Evolutionary conservation across 1,139 yeast species (phyloP).

Genomic region (Kluyveromyces marxianus): DNA sequence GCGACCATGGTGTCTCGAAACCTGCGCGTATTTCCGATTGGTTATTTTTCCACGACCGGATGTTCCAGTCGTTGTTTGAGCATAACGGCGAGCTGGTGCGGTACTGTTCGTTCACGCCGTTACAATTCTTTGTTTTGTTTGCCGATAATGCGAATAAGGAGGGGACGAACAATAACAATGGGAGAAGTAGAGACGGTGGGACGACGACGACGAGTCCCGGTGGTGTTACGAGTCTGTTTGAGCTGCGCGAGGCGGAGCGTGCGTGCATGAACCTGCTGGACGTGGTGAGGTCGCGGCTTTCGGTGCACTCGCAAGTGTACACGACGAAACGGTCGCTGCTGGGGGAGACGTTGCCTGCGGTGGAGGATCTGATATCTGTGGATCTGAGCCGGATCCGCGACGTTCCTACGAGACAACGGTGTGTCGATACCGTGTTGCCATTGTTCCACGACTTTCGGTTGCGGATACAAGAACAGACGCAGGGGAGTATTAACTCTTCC

Average conservation of each 20-base stretch:
- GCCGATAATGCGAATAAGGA: slow-evolving; percentile 44
- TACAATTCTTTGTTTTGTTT: slow-evolving; percentile 61
- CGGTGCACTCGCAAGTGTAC: slow-evolving; percentile 15
- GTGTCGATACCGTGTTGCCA: slow-evolving; percentile 24
- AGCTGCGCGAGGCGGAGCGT: slow-evolving; percentile 17
- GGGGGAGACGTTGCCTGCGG: slow-evolving; percentile 39
- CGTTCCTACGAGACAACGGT: slow-evolving; percentile 19
- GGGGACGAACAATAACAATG: slow-evolving; percentile 17
- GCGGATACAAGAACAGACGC: slow-evolving; percentile 22
- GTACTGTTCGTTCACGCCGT: slow-evolving; percentile 50
- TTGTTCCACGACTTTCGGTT: slow-evolving; percentile 30
- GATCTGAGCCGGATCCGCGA: slow-evolving; percentile 29
- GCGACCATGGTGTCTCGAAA: slow-evolving; percentile 59
- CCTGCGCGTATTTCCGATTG: slow-evolving; percentile 69
- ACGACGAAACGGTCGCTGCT: slow-evolving; percentile 15
- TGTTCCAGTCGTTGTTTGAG: slow-evolving; percentile 38
- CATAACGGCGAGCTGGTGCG: slow-evolving; percentile 44
- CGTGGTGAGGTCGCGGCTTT: slow-evolving; percentile 4
- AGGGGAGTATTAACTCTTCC: slow-evolving; percentile 4
- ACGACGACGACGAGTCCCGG: too few species aligned
- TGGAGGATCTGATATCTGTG: slow-evolving; percentile 42
- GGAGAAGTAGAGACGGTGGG: too few species aligned
- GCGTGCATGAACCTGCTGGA: slow-evolving; percentile 6
- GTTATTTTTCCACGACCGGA: slow-evolving; percentile 60
- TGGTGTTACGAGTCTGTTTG: slow-evolving; percentile 15